Evolutionary conservation across 2,329 filamentous ascomycete genomes (phyloP).

Genomic region (Monilinia aucupariae): DNA sequence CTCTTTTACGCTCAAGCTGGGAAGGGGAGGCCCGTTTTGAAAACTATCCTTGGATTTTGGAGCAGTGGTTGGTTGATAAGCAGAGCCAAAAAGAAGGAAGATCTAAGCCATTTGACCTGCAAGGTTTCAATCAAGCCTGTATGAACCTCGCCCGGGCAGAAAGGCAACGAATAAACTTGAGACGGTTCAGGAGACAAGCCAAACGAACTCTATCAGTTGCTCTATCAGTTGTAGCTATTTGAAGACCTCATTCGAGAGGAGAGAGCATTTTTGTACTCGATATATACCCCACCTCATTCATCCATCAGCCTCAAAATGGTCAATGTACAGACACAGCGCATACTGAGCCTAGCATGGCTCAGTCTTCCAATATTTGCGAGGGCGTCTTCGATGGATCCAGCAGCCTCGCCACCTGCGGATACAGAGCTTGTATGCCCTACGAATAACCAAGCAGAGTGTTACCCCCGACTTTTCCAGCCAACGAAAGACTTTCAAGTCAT

Average conservation of each 20-base stretch:
- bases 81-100: conserved; percentile 31
- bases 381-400: conserved; percentile 22
- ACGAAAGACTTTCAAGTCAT: conserved; percentile 61
- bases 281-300: background rate
- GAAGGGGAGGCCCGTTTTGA: conserved; percentile 28
- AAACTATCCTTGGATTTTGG: conserved; percentile 27
- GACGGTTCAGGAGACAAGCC: conserved; percentile 30
- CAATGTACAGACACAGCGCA: conserved; percentile 14
- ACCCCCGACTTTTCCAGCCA: conserved; percentile 57
- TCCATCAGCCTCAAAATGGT: conserved; percentile 24
- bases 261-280: background rate
- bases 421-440: conserved; percentile 62
- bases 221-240: conserved; percentile 29
- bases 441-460: conserved; percentile 55
- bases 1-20: conserved; percentile 34
- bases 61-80: conserved; percentile 30
- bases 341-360: conserved; percentile 29
- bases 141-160: conserved; percentile 28
- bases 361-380: conserved; percentile 24
- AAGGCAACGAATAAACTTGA: conserved; percentile 27
- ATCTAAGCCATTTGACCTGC: conserved; percentile 31
- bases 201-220: conserved; percentile 32
- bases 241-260: conserved; percentile 10
- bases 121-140: conserved; percentile 29
- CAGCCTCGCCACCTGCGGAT: conserved; percentile 33